A percentile compares a stretch with the other conserved stretches of the same genome.
These are phyloP conservation scores for Fraxinus cuspidata DNA, from an alignment of 257 asterid species.

Conservation along the genomic window DNA sequence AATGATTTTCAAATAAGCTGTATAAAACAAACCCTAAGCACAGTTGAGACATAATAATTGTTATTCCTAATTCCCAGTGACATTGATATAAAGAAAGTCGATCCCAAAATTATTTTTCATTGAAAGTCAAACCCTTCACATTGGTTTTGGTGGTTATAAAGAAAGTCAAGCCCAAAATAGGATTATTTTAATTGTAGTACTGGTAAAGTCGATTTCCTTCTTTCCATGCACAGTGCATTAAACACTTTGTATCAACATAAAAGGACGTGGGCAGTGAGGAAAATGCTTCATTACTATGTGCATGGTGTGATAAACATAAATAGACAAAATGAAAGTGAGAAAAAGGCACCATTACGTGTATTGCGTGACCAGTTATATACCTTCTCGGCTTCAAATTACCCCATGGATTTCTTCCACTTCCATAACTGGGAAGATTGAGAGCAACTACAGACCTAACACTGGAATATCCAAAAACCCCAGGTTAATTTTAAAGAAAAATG, in stretches of 20 bases:
- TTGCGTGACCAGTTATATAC: slow-evolving; percentile 33
- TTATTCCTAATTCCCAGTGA: background rate
- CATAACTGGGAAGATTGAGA: slow-evolving; percentile 91
- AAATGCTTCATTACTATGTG: background rate
- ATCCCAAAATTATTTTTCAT: background rate
- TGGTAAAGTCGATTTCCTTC: background rate
- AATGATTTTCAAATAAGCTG: too few species aligned
- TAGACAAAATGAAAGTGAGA: background rate
- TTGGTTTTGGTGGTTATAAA: background rate
- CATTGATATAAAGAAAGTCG: too few species aligned
- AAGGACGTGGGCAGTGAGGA: background rate
- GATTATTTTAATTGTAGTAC: background rate
- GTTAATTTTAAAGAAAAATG: slow-evolving; percentile 19
- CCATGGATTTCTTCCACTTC: slow-evolving; percentile 98
- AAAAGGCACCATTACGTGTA: background rate
- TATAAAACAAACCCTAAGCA: too few species aligned
- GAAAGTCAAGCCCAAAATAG: background rate
- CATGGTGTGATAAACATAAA: background rate
- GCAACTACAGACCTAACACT: slow-evolving; percentile 95
- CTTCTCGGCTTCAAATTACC: slow-evolving; percentile 88
- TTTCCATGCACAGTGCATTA: background rate
- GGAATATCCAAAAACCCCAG: slow-evolving; percentile 22
- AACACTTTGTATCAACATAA: background rate
- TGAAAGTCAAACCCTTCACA: too few species aligned
- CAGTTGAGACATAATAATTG: background rate